Base-by-base conservation (phyloP, 2,329 filamentous ascomycete species). In the Sodiomyces alkalinus region DNA sequence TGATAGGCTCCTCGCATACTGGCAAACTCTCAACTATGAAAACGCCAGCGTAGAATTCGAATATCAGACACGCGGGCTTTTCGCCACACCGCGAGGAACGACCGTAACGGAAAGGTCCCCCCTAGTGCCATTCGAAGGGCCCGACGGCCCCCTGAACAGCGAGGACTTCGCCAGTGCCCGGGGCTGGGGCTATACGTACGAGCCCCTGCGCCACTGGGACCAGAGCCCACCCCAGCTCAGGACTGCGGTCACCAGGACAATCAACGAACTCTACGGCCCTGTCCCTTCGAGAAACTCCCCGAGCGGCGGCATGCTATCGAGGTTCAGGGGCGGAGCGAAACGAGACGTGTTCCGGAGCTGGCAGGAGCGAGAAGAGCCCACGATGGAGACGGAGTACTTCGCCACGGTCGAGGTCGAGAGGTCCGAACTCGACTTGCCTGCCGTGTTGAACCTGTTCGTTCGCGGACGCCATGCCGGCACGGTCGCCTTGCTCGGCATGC, bases 1-100 rank as follows among this genome's bases (percentile, higher is more conserved):
- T 30, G 72, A 79, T 41, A 64, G 74, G 22, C 55, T 79, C 20
- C 75, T 73, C 49, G 61, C 68, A n/a, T 57, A 64, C 39, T 68
- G 56, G 56, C 52, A 64, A 40, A 53, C 51, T 17, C 53, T 66
- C 19, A 42, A 60, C 32, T 55, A 55, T 14, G 34, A 41, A 25
- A 38, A 49, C 33, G 36, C 41, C 29, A 42, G 53, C 17, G 56
- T 60, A 40, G 39, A 32, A 18, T 38, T 35, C 26, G 44, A 51
- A 5, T 59, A 58, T 38, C 14, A 25, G 18, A 41, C 51, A 4
- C 45, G 47, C 17, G 43, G 47, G 19, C 49, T 52, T 12, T 71
- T 50, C 39, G 56, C 48, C 24, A 61, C 58, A 7, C 46, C 53
- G 1, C 28, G 34, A 3, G 55, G 56, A 7, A 51, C 52, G 11